These are phyloP conservation scores for Grosmannia huntii DNA, from an alignment of 2,329 filamentous ascomycete genomes.

Conservation along the genomic window DNA sequence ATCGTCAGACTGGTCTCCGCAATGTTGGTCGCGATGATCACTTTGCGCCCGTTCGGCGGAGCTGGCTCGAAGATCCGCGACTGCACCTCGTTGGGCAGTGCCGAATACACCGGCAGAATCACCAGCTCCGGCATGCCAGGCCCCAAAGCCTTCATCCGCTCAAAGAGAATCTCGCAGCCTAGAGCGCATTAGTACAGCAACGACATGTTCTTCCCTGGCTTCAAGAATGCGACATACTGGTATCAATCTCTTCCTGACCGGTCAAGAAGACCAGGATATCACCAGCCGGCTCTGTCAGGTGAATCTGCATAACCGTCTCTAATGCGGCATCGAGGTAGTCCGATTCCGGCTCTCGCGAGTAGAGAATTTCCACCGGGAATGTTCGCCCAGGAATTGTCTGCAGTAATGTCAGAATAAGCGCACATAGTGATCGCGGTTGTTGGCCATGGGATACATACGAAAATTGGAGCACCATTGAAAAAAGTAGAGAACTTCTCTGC, in stretches of 20 bases:
- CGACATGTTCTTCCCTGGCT: not conserved
- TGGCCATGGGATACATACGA: slow-evolving; percentile 23
- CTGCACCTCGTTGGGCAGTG: slow-evolving; percentile 85
- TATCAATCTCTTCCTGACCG: slow-evolving; percentile 96
- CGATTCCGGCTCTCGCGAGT: slow-evolving; percentile 85
- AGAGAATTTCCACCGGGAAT: slow-evolving; percentile 91
- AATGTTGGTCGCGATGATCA: slow-evolving; percentile 97
- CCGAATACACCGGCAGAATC: slow-evolving; percentile 92
- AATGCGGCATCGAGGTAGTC: slow-evolving; percentile 91
- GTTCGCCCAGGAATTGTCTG: slow-evolving; percentile 82
- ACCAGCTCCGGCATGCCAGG: slow-evolving; percentile 83
- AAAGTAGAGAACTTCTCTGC: slow-evolving; percentile 96
- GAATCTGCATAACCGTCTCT: slow-evolving; percentile 97
- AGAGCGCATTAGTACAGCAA: not conserved
- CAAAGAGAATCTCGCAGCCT: slow-evolving; percentile 72
- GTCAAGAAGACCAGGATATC: slow-evolving; percentile 97
- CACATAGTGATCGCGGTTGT: not conserved
- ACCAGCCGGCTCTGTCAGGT: slow-evolving; percentile 79
- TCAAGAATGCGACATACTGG: slow-evolving; percentile 28
- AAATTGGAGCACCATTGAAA: slow-evolving; percentile 92
- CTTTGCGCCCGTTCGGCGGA: slow-evolving; percentile 73
- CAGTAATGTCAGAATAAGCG: not conserved
- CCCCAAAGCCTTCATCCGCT: slow-evolving; percentile 91
- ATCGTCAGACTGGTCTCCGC: slow-evolving; percentile 97
- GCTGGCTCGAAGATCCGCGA: slow-evolving; percentile 90